Conservation (phyloP, 768 basidiomycete genomes). For the Austroboletus eburneus region DNA sequence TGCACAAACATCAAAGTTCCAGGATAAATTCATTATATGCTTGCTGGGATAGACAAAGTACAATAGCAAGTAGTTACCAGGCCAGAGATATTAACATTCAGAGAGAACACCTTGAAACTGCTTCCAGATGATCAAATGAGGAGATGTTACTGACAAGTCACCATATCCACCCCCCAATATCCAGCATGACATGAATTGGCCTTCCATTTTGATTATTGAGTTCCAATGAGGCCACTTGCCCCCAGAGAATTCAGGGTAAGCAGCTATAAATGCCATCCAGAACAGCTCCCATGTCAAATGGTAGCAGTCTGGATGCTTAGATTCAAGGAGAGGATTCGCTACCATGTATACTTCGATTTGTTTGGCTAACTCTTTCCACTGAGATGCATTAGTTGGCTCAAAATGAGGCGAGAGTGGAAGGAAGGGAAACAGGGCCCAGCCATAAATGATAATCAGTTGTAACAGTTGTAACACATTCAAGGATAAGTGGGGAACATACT, state of each 20-base stretch:
- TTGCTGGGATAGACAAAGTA: too few species aligned
- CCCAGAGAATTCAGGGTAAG: background rate
- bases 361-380: background rate
- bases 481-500: background rate
- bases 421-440: background rate
- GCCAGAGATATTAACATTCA: too few species aligned
- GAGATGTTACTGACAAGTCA: too few species aligned
- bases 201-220: background rate
- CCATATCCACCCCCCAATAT: background rate
- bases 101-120: too few species aligned
- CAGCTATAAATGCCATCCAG: background rate
- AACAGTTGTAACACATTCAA: background rate
- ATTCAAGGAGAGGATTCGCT: background rate
- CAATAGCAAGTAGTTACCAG: too few species aligned
- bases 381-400: background rate
- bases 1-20: too few species aligned
- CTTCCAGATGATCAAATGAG: too few species aligned
- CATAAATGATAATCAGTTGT: too few species aligned
- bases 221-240: background rate
- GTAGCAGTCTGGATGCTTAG: background rate
- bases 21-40: too few species aligned
- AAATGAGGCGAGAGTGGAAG: background rate
- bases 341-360: background rate
- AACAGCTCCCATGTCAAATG: background rate
- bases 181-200: background rate